Evolutionary conservation across 140 eudicot genomes (phyloP), one percentile per base, ranked within the genome.

Genomic region (Flaveria floridana): DNA sequence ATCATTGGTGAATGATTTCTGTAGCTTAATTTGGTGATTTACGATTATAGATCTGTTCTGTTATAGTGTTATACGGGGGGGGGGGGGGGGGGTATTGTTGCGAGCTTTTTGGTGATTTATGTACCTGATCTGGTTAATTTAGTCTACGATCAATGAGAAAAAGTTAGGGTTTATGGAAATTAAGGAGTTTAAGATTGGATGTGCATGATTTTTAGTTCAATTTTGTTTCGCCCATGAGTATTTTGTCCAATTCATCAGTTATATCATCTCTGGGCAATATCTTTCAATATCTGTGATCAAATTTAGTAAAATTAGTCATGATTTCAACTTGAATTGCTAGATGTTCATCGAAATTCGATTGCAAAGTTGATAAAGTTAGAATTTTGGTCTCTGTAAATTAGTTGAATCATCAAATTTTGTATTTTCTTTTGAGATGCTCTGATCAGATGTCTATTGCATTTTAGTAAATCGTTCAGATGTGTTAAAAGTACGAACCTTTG

Each of bases 111-210:
- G 56, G 65, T 77, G 47, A 26, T 44, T 19, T 70, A 9, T 57
- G 57, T 68, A 37, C 52, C 76, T 58, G 84, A 80, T 74, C 84
- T 68, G 76, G 13, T 57, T 73, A 15, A 53, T 58, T 61, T 61
- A 30, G 77, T 44, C 41, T 42, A 47, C 2, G 63, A 72, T 79
- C 69, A 42, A 79, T 26, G 71, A 66, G 23, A 51, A 19, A 37
- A 20, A 50, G 47, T 30, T 61, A 26, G 71, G 72, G 59, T 11
- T 52, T 48, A 18, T 21, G 72, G 28, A 39, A 50, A 39, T 66
- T 18, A 16, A n/a, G 50, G 25, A 64, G 14, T 34, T 70, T 70
- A 78, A 6, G 5, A 70, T 78, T 16, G 55, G 28, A 26, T 58
- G 53, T 76, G 70, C 28, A 61, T 25, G 12, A 47, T 78, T 21